phyloP scores from a whole-genome alignment of 495 filamentous ascomycete species.

The Aspergillus conjunctus region DNA sequence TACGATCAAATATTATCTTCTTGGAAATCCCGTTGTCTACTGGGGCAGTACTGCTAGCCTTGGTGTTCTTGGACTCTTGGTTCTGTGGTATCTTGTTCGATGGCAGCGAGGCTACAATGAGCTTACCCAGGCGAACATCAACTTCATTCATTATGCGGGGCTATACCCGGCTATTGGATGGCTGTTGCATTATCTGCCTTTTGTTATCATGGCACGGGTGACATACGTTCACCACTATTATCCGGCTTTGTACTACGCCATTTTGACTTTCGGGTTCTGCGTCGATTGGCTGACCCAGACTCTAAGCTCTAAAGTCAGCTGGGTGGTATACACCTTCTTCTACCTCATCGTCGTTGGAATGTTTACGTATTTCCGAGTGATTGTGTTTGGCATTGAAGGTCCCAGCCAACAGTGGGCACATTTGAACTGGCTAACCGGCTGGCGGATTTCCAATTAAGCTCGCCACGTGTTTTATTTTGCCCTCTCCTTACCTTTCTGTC shows the following conservation, averaged over 20 bases:
- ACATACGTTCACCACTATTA: constrained; percentile 99
- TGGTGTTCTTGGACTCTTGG: constrained; percentile 66
- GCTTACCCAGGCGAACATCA: constrained; percentile 74
- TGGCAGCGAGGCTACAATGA: constrained; percentile 96
- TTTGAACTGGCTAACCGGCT: constrained; percentile 81
- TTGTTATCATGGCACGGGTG: constrained; percentile 95
- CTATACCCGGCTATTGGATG: constrained; percentile 91
- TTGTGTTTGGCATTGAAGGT: constrained; percentile 95
- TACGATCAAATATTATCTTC: constrained; percentile 96
- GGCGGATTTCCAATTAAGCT: constrained; percentile 53
- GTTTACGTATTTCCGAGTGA: constrained; percentile 88
- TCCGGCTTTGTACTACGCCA: constrained; percentile 97
- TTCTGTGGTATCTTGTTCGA: constrained; percentile 84
- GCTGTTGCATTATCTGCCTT: constrained; percentile 94
- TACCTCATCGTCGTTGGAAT: constrained; percentile 74
- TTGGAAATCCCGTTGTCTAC: constrained; percentile 95
- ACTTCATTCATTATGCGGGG: constrained; percentile 92
- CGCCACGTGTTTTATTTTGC: not conserved
- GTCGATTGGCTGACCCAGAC: constrained; percentile 77
- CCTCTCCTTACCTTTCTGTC: not conserved
- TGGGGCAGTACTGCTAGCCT: constrained; percentile 87
- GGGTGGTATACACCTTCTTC: constrained; percentile 65
- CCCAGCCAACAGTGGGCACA: constrained; percentile 80
- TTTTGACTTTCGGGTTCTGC: constrained; percentile 85
- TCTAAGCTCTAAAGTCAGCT: constrained; percentile 59